These are phyloP conservation scores for Psilocybe azurescens DNA, from an alignment of 768 basidiomycete species.

Conservation along the genomic window DNA sequence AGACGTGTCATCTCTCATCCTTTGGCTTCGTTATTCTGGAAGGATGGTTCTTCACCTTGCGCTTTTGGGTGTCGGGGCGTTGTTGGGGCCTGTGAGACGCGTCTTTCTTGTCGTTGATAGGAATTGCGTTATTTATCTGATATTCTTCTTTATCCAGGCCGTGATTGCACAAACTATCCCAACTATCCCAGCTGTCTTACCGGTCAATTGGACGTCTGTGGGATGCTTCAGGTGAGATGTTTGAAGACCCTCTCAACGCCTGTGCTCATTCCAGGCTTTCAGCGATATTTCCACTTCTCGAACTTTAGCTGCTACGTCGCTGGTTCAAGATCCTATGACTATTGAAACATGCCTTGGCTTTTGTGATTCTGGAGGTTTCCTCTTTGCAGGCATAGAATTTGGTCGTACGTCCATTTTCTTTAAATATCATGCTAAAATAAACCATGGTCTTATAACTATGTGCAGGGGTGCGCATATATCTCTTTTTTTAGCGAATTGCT, in stretches of 20 bases:
- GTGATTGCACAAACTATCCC: slow-evolving; percentile 29
- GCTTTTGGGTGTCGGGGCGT: slow-evolving; percentile 11
- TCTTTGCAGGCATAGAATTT: slow-evolving; percentile 71
- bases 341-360: slow-evolving; percentile 48
- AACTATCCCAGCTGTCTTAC: slow-evolving; percentile 39
- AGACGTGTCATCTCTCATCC: slow-evolving; percentile 19
- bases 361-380: slow-evolving; percentile 40
- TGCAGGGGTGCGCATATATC: background rate
- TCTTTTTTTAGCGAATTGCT: background rate
- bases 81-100: slow-evolving; percentile 14
- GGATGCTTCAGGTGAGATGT: slow-evolving; percentile 56
- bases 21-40: background rate
- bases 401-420: slow-evolving; percentile 39
- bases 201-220: slow-evolving; percentile 47
- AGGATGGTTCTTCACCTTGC: slow-evolving; percentile 10
- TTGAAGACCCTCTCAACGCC: background rate
- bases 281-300: slow-evolving; percentile 49
- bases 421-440: background rate
- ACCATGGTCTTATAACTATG: background rate
- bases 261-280: background rate
- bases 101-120: background rate
- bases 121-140: background rate
- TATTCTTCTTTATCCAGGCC: slow-evolving; percentile 9
- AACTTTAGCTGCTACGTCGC: slow-evolving; percentile 52
- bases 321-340: slow-evolving; percentile 58